Conservation (phyloP, 176 grass and related monocot species). For the Oryza rufipogon region DNA sequence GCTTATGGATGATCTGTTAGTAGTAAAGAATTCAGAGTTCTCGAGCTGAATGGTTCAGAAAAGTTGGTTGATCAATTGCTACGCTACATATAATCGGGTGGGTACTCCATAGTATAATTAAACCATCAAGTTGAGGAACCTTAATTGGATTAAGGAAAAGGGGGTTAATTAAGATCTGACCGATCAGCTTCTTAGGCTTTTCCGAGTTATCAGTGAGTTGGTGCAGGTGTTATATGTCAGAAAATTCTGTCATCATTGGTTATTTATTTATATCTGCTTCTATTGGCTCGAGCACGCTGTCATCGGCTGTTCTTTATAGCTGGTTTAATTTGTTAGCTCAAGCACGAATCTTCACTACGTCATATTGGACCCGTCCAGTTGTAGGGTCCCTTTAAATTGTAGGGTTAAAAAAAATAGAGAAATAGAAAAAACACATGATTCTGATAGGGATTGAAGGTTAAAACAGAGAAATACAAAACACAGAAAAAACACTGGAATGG, state of each 20-base stretch:
- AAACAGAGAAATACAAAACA: no score
- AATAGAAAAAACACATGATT: no score
- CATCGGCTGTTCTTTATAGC: not conserved
- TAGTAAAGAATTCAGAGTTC: not conserved
- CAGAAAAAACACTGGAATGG: no score
- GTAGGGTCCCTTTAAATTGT: no score
- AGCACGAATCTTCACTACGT: not conserved
- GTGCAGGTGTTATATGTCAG: not conserved
- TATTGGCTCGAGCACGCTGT: not conserved
- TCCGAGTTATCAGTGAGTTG: constrained; percentile 34
- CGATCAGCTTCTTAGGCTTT: not conserved
- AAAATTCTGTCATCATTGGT: not conserved
- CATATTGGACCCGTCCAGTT: not conserved
- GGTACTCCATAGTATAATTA: not conserved
- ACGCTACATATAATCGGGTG: not conserved
- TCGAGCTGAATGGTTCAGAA: not conserved
- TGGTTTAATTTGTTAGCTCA: not conserved
- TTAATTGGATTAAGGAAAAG: not conserved
- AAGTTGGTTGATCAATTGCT: not conserved
- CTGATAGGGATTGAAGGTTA: no score
- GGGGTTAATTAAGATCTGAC: not conserved
- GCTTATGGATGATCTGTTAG: not conserved
- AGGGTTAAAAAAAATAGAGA: no score
- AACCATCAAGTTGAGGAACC: not conserved
- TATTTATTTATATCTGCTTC: not conserved